Evolutionary conservation across 208 protist species (phyloP).

Genomic region (Zelonia costaricensis): DNA sequence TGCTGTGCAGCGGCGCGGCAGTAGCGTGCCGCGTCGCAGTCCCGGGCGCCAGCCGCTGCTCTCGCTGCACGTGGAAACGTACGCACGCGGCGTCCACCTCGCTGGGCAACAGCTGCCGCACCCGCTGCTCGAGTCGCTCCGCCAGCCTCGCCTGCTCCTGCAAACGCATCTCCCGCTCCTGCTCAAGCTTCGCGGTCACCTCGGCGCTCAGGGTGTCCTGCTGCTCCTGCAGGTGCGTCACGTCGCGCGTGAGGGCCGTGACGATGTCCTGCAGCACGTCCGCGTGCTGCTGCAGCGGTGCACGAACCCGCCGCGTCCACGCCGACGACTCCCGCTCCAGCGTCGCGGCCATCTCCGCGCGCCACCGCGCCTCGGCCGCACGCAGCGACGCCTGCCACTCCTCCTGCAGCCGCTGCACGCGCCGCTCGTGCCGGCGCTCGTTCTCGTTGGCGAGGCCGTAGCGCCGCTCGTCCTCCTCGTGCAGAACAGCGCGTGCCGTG

Average conservation of each 20-base stretch:
- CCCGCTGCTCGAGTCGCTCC: constrained; percentile 20
- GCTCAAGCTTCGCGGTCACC: constrained; percentile 1
- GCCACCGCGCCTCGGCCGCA: constrained; percentile 22
- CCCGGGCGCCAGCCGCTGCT: constrained; percentile 23
- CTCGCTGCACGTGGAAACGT: constrained; percentile 27
- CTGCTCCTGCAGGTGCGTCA: constrained; percentile 22
- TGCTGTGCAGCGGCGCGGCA: neutral
- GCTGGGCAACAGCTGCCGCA: constrained; percentile 21
- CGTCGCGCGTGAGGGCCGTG: constrained; percentile 26
- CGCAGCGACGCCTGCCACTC: constrained; percentile 23
- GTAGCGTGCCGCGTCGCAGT: too few species aligned
- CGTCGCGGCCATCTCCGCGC: constrained; percentile 10
- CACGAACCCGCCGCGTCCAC: constrained; percentile 7
- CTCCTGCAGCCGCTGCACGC: constrained; percentile 20
- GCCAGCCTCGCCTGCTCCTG: constrained; percentile 14
- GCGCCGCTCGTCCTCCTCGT: constrained; percentile 45
- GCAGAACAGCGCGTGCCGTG: constrained; percentile 39
- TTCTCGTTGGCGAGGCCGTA: constrained; percentile 25
- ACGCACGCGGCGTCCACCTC: constrained; percentile 29
- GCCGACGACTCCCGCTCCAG: constrained; percentile 12
- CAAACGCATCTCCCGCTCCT: constrained; percentile 23
- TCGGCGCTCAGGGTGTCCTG: constrained; percentile 6
- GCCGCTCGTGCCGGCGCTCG: constrained; percentile 27
- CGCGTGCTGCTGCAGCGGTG: constrained; percentile 26
- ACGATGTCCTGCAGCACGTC: constrained; percentile 35